These are phyloP conservation scores for Eremochloa ophiuroides DNA, from an alignment of 176 grass and related monocot genomes.

Conservation along the genomic window DNA sequence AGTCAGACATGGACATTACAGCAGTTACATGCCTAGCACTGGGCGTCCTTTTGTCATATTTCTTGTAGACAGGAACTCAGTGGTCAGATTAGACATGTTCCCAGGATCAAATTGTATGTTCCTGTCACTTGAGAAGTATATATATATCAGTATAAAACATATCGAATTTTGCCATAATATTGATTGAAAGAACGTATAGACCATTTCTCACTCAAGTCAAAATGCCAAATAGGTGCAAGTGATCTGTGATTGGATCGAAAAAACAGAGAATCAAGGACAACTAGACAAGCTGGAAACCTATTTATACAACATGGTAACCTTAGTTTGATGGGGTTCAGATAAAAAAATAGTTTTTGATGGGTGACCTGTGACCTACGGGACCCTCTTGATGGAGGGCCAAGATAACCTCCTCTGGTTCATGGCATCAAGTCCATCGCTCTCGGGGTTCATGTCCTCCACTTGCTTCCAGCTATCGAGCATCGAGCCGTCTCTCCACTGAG, in stretches of 20 bases:
- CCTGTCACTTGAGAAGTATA: background rate
- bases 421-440: conserved; percentile 30
- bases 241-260: background rate
- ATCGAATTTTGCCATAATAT: background rate
- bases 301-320: background rate
- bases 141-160: background rate
- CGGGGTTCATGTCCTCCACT: conserved; percentile 24
- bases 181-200: background rate
- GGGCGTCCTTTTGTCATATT: background rate
- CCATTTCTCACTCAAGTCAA: background rate
- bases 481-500: conserved; percentile 47
- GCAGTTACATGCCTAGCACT: background rate
- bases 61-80: background rate
- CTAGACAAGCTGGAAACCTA: background rate
- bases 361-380: conserved; percentile 30
- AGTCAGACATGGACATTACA: too few relatives aligned
- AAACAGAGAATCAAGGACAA: background rate
- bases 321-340: too few relatives aligned
- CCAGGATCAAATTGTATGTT: background rate
- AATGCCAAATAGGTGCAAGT: background rate
- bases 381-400: conserved; percentile 66
- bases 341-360: background rate
- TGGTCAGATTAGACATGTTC: background rate
- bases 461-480: conserved; percentile 53
- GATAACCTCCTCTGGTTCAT: conserved; percentile 72